Conservation (phyloP, 345 rosid genomes). For the Ceriops zippeliana region DNA sequence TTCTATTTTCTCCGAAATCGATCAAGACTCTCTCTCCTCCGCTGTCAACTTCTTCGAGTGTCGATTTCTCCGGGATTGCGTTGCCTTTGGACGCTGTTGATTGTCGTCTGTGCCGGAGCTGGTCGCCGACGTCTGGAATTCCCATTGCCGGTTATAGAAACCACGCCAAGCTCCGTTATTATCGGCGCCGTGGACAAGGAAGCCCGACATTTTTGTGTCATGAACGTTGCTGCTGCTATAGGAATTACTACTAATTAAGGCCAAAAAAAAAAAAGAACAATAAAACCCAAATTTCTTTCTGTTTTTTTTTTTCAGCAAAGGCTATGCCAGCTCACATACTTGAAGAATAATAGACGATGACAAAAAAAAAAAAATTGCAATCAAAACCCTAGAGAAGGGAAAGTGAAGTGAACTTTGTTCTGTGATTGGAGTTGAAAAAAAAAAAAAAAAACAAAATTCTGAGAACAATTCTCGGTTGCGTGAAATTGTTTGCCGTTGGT, state of each 20-base stretch:
- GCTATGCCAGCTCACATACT: too few relatives aligned
- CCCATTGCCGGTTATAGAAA: slow-evolving; percentile 21
- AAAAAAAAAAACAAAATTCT: too few relatives aligned
- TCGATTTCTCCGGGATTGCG: slow-evolving; percentile 25
- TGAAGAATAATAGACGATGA: too few relatives aligned
- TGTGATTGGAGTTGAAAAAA: too few relatives aligned
- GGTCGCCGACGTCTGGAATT: slow-evolving; percentile 30
- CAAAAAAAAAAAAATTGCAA: too few relatives aligned
- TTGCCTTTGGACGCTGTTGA: slow-evolving; percentile 1
- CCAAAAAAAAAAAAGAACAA: not conserved
- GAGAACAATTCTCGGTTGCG: too few relatives aligned
- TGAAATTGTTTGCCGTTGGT: too few relatives aligned
- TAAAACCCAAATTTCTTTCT: not conserved
- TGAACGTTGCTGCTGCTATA: slow-evolving; percentile 19
- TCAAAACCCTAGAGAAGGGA: too few relatives aligned
- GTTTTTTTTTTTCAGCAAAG: too few relatives aligned
- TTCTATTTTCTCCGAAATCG: slow-evolving; percentile 28
- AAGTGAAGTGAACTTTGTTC: too few relatives aligned
- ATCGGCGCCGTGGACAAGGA: slow-evolving; percentile 25
- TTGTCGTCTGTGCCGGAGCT: slow-evolving; percentile 13
- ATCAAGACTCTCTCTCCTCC: slow-evolving; percentile 50
- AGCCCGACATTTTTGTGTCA: slow-evolving; percentile 22
- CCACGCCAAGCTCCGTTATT: slow-evolving; percentile 17
- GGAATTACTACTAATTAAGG: slow-evolving; percentile 24
- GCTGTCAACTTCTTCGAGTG: slow-evolving; percentile 35